Percentiles rank a stretch among this genome's conserved stretches.
These are phyloP conservation scores for Scortechinia acanthostroma DNA, from an alignment of 2,329 filamentous ascomycete species.

Conservation along the genomic window DNA sequence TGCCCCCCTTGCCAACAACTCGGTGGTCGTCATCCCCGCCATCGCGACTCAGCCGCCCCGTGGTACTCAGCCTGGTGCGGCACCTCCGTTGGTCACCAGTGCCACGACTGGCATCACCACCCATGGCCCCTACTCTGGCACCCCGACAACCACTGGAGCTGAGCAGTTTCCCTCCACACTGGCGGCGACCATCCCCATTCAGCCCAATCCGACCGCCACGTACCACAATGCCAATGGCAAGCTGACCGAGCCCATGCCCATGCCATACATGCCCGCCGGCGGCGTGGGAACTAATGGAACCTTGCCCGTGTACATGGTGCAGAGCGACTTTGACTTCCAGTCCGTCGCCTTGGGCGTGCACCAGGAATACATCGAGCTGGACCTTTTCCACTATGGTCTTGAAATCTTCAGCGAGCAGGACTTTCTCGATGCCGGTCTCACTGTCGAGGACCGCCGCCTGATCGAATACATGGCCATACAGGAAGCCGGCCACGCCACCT, in stretches of 20 bases:
- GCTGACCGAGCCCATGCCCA: constrained; percentile 60
- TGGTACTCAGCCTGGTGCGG: too few relatives aligned
- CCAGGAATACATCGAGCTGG: constrained; percentile 79
- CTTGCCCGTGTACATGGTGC: constrained; percentile 67
- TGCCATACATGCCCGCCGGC: constrained; percentile 66
- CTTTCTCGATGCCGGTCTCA: constrained; percentile 65
- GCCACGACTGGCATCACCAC: too few relatives aligned
- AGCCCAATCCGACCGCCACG: constrained; percentile 41
- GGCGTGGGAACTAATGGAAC: constrained; percentile 74
- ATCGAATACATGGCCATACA: constrained; percentile 74
- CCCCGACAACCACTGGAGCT: constrained; percentile 64
- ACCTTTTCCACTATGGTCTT: constrained; percentile 73
- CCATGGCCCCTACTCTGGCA: neutral
- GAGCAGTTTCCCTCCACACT: constrained; percentile 41
- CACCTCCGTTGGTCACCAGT: too few relatives aligned
- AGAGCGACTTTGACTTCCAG: constrained; percentile 79
- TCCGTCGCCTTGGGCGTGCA: constrained; percentile 70
- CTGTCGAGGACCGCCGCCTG: constrained; percentile 60
- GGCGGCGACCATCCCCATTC: constrained; percentile 17
- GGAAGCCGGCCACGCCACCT: constrained; percentile 70
- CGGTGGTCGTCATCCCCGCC: too few relatives aligned
- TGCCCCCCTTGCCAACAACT: too few relatives aligned
- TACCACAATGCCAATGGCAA: constrained; percentile 67
- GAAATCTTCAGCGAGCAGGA: constrained; percentile 62
- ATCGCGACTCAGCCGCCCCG: too few relatives aligned